phyloP scores from a whole-genome alignment of 2,329 filamentous ascomycete genomes.

The Claviceps cyperi region DNA sequence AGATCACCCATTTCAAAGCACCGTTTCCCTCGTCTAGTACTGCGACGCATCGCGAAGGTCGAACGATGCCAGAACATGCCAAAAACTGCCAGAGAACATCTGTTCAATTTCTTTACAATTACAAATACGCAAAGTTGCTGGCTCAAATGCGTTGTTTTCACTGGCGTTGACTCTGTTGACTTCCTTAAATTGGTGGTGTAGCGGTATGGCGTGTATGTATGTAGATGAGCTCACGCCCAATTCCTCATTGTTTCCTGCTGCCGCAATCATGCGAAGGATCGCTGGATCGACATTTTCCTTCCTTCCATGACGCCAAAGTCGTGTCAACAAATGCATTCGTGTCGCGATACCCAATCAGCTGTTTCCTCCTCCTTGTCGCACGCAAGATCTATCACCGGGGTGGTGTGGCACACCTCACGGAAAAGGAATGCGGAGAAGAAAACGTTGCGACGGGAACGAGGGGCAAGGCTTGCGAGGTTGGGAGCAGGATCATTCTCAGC shows the following conservation, averaged over 20 bases:
- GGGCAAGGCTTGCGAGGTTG: not conserved
- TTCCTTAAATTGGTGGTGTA: too few species aligned
- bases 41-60: too few species aligned
- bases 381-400: not conserved
- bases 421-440: not conserved
- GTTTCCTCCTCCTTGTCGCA: not conserved
- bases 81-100: too few species aligned
- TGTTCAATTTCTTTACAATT: too few species aligned
- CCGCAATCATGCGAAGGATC: not conserved
- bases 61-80: too few species aligned
- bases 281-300: not conserved
- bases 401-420: not conserved
- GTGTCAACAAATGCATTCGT: not conserved
- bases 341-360: not conserved
- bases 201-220: too few species aligned
- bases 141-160: too few species aligned
- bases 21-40: too few species aligned
- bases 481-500: not conserved
- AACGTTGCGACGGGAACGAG: not conserved
- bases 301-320: not conserved
- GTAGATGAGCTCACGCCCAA: too few species aligned
- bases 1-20: too few species aligned
- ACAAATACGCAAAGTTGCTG: too few species aligned
- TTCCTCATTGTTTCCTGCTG: not conserved
- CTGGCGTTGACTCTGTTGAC: too few species aligned